These are phyloP conservation scores for Yamadazyma blattariae DNA, from an alignment of 1,139 yeast species.

Conservation along the genomic window DNA sequence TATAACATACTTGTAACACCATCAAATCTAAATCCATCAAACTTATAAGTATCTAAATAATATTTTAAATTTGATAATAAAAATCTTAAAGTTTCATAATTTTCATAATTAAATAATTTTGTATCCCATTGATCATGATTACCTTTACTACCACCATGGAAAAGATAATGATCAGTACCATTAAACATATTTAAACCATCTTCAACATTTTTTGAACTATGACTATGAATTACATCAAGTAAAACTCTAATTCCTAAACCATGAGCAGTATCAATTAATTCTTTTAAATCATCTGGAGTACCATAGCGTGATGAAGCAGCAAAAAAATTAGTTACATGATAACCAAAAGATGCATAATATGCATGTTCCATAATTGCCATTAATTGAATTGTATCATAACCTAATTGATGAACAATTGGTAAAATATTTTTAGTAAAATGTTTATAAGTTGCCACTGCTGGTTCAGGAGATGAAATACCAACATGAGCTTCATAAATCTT, in stretches of 20 bases:
- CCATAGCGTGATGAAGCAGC: slow-evolving; percentile 90
- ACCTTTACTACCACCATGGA: slow-evolving; percentile 86
- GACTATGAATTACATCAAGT: slow-evolving; percentile 93
- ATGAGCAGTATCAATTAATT: slow-evolving; percentile 89
- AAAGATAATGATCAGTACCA: slow-evolving; percentile 93
- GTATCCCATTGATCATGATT: slow-evolving; percentile 94
- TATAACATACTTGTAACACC: slow-evolving; percentile 96
- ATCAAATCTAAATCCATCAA: slow-evolving; percentile 96
- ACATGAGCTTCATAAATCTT: slow-evolving; percentile 95
- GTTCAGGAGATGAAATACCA: slow-evolving; percentile 91
- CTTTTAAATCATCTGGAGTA: slow-evolving; percentile 90
- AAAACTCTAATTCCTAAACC: slow-evolving; percentile 81
- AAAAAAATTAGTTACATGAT: slow-evolving; percentile 90
- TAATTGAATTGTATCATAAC: slow-evolving; percentile 89
- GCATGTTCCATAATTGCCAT: slow-evolving; percentile 99
- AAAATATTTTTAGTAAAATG: slow-evolving; percentile 78
- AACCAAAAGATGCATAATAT: slow-evolving; percentile 95
- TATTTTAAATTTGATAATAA: slow-evolving; percentile 83
- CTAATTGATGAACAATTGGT: slow-evolving; percentile 81
- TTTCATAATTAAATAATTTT: slow-evolving; percentile 84
- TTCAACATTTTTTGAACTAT: slow-evolving; percentile 88
- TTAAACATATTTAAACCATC: slow-evolving; percentile 94
- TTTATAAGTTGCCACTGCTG: slow-evolving; percentile 76
- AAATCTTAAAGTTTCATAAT: slow-evolving; percentile 86
- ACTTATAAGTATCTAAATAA: slow-evolving; percentile 76